Percentiles rank a stretch among this genome's conserved stretches.
Conservation (phyloP, 257 asterid species). For the Euphrasia confusa region DNA sequence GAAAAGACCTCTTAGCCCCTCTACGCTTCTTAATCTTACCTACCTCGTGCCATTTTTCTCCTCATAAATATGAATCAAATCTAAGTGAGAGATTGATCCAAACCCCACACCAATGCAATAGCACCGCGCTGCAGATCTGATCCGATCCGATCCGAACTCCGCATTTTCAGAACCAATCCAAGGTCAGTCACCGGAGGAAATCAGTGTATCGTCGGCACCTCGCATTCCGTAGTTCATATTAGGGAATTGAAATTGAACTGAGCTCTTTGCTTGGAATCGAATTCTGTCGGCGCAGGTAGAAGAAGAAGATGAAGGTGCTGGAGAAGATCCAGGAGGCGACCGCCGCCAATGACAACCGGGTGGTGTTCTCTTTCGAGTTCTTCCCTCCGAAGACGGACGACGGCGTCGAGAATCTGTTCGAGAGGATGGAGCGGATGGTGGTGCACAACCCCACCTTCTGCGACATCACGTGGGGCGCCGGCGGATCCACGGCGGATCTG, state of each 20-base stretch:
- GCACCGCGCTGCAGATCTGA: conserved; percentile 26
- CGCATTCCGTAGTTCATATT: conserved; percentile 2
- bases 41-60: conserved; percentile 4
- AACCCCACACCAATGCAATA: conserved; percentile 12
- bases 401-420: conserved; percentile 93
- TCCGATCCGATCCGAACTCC: conserved; percentile 11
- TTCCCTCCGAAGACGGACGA: conserved; percentile 99
- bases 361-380: conserved; percentile 87
- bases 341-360: conserved; percentile 45
- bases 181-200: not conserved
- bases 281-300: not conserved
- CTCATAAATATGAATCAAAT: conserved; percentile 5
- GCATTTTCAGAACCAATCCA: not conserved
- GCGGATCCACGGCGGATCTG: conserved; percentile 98
- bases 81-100: not conserved
- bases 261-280: conserved; percentile 5
- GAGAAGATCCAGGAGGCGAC: conserved; percentile 74
- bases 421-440: conserved; percentile 96
- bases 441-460: conserved; percentile 82
- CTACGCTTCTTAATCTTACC: conserved; percentile 18
- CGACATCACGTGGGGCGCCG: conserved; percentile 99
- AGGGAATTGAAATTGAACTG: conserved; percentile 10
- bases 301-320: conserved; percentile 74
- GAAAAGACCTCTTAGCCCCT: conserved; percentile 25
- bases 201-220: conserved; percentile 17